Conservation (phyloP, 2,329 filamentous ascomycete genomes). For the Aspergillus sp. region DNA sequence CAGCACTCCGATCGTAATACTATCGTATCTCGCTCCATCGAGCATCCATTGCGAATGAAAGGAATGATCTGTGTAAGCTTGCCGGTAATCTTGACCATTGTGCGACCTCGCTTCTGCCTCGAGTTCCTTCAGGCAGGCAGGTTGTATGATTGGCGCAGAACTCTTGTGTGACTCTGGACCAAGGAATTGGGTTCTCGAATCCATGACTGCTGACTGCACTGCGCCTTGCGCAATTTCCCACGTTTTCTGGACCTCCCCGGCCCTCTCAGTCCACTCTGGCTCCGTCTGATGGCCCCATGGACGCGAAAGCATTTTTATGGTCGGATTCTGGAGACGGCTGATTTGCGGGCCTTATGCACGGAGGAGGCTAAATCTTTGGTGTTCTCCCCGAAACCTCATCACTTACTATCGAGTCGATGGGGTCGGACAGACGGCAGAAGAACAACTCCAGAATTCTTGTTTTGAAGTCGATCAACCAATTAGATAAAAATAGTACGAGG, state of each 20-base stretch:
- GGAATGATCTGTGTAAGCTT: not conserved
- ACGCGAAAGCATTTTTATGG: not conserved
- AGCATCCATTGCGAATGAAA: conserved; percentile 6
- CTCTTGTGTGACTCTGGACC: conserved; percentile 10
- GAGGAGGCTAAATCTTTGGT: not conserved
- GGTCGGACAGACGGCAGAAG: not conserved
- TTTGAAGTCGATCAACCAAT: not conserved
- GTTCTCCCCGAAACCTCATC: not conserved
- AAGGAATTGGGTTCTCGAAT: conserved; percentile 8
- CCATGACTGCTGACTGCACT: conserved; percentile 1
- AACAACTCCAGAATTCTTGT: not conserved
- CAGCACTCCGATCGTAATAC: not conserved
- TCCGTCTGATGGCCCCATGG: not conserved
- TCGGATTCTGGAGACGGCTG: not conserved
- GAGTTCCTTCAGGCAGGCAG: not conserved
- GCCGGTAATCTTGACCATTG: not conserved
- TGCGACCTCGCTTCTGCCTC: conserved; percentile 1
- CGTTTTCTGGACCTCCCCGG: not conserved
- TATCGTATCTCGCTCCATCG: not conserved
- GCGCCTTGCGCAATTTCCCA: conserved; percentile 10
- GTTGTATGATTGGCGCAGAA: not conserved
- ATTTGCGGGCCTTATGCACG: conserved; percentile 1
- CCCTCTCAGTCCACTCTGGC: not conserved
- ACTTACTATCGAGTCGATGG: not conserved
- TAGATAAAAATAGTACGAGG: not conserved